These are phyloP conservation scores for Saccharomycodes ludwigii DNA, from an alignment of 805 yeast species.

Conservation along the genomic window DNA sequence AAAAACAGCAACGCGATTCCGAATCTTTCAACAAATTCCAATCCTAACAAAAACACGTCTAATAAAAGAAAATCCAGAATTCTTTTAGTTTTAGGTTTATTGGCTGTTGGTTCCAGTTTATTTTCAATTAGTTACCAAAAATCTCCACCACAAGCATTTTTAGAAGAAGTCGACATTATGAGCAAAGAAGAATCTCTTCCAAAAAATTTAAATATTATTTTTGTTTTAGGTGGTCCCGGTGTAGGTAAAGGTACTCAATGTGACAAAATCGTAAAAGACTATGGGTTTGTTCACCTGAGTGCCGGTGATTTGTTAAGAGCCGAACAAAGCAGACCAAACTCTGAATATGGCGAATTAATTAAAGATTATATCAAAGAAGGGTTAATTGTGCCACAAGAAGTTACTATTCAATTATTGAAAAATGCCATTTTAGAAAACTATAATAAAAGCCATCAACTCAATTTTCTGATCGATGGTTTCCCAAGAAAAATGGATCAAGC, in stretches of 20 bases:
- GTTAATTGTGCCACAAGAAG: conserved; percentile 81
- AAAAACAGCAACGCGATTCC: neutral
- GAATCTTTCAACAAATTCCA: neutral
- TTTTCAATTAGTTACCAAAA: conserved; percentile 31
- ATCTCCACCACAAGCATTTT: conserved; percentile 30
- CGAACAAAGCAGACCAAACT: conserved; percentile 74
- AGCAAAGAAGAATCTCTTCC: conserved; percentile 30
- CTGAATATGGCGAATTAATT: conserved; percentile 76
- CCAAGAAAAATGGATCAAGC: conserved; percentile 99
- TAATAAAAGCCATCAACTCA: conserved; percentile 23
- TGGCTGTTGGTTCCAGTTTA: conserved; percentile 39
- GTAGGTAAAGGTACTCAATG: conserved; percentile 98
- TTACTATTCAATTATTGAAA: conserved; percentile 72
- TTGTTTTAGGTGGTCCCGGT: conserved; percentile 96
- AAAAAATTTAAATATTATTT: conserved; percentile 65
- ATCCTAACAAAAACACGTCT: neutral
- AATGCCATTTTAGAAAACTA: conserved; percentile 57
- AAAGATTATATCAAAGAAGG: conserved; percentile 81
- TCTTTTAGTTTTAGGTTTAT: conserved; percentile 28
- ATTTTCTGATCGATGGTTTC: conserved; percentile 85
- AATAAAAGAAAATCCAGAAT: conserved; percentile 8
- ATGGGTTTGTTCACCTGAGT: conserved; percentile 73
- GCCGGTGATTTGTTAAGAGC: conserved; percentile 96
- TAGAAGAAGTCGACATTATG: conserved; percentile 22
- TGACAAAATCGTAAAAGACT: conserved; percentile 67